These are phyloP conservation scores for Dalechampia spathulata DNA, from an alignment of 441 rosid species.

Conservation along the genomic window DNA sequence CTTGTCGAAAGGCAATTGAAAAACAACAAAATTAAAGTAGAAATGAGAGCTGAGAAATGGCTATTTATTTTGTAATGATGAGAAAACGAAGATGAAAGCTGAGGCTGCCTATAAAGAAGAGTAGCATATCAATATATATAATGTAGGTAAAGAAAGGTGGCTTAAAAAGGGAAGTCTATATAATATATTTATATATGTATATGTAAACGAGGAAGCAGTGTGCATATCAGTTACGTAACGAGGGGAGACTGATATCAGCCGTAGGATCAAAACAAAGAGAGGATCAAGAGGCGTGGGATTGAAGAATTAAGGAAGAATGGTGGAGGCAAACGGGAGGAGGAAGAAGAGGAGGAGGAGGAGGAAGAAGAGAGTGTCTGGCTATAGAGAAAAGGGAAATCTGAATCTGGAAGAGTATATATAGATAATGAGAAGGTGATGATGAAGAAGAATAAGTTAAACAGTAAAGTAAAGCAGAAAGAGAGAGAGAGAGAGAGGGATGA, in stretches of 20 bases:
- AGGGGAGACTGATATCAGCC: too few species aligned
- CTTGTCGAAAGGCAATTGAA: too few species aligned
- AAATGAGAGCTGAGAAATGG: too few species aligned
- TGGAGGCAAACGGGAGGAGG: constrained; percentile 24
- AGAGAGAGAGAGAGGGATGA: neutral
- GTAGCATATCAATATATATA: too few species aligned
- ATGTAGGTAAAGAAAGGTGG: neutral
- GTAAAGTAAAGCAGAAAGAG: constrained; percentile 3
- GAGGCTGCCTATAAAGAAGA: too few species aligned
- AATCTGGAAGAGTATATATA: constrained; percentile 1
- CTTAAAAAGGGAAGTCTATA: neutral
- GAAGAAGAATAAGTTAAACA: neutral
- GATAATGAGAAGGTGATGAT: neutral
- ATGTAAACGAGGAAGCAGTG: too few species aligned
- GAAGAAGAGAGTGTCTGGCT: neutral
- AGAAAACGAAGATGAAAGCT: too few species aligned
- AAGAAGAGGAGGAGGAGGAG: constrained; percentile 7
- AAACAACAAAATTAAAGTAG: too few species aligned
- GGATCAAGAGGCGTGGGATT: constrained; percentile 28
- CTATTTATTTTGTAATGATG: too few species aligned
- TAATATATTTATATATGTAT: neutral
- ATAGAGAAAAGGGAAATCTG: constrained; percentile 12
- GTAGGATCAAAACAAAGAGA: constrained; percentile 5
- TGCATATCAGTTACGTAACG: constrained; percentile 27
- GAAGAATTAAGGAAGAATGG: too few species aligned